A percentile compares a stretch with the other conserved stretches of the same genome.
These are phyloP conservation scores for Sclerotiophoma versabilis DNA, from an alignment of 2,329 filamentous ascomycete species.

Conservation along the genomic window DNA sequence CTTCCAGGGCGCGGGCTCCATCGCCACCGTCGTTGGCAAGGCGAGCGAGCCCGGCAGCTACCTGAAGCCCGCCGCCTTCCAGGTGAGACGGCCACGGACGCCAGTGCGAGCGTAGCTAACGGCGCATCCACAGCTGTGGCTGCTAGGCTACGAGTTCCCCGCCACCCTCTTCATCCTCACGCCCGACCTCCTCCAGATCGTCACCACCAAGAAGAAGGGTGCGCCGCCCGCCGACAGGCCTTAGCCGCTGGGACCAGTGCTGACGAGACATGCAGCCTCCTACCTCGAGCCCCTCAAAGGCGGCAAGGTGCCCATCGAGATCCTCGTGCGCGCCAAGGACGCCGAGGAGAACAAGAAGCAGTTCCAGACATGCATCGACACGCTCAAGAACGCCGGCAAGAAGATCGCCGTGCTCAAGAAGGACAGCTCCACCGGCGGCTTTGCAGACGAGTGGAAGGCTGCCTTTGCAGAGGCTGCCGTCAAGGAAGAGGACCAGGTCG, in stretches of 20 bases:
- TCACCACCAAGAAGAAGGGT: slow-evolving; percentile 99
- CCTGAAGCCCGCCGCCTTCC: slow-evolving; percentile 95
- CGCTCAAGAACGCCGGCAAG: slow-evolving; percentile 87
- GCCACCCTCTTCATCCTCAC: slow-evolving; percentile 95
- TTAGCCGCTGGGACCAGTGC: slow-evolving; percentile 7
- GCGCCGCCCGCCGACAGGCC: slow-evolving; percentile 17
- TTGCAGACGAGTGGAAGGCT: slow-evolving; percentile 96
- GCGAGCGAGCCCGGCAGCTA: slow-evolving; percentile 81
- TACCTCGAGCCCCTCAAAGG: slow-evolving; percentile 91
- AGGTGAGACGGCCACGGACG: slow-evolving; percentile 61
- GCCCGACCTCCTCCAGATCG: slow-evolving; percentile 83
- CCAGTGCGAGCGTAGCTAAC: slow-evolving; percentile 34
- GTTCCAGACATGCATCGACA: slow-evolving; percentile 81
- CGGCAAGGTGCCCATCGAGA: slow-evolving; percentile 90
- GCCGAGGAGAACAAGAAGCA: slow-evolving; percentile 89
- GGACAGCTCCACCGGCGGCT: slow-evolving; percentile 83
- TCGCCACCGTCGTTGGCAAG: slow-evolving; percentile 93
- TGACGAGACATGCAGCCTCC: slow-evolving; percentile 70
- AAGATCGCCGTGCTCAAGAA: slow-evolving; percentile 89
- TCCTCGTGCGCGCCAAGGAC: slow-evolving; percentile 91
- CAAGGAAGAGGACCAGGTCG: slow-evolving; percentile 87
- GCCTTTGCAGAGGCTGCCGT: slow-evolving; percentile 73
- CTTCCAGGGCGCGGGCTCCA: slow-evolving; percentile 85
- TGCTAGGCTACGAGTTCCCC: slow-evolving; percentile 97
- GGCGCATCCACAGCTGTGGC: slow-evolving; percentile 77